Percentiles rank a stretch among this genome's conserved stretches.
These are phyloP conservation scores for Neonectria sp. DNA, from an alignment of 2,329 filamentous ascomycete species.

Conservation along the genomic window DNA sequence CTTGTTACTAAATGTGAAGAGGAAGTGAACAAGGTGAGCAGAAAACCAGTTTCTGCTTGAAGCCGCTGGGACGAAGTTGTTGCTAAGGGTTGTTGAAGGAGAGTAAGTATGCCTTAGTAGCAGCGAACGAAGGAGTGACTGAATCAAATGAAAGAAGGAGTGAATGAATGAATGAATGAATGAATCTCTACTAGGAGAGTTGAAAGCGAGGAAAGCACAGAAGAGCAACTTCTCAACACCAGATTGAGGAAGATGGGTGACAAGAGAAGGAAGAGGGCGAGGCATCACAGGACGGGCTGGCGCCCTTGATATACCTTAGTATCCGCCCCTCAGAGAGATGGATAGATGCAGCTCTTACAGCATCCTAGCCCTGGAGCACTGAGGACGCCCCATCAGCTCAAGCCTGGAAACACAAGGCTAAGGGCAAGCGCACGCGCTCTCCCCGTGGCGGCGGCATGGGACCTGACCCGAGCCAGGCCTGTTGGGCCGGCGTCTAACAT, in stretches of 20 bases:
- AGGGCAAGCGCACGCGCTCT: conserved; percentile 3
- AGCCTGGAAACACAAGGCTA: background rate
- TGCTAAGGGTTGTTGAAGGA: conserved; percentile 23
- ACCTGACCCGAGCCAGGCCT: conserved; percentile 11
- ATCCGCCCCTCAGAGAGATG: conserved; percentile 9
- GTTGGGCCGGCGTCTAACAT: conserved; percentile 25
- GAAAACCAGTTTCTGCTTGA: conserved; percentile 46
- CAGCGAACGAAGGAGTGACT: conserved; percentile 38
- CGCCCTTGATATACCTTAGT: conserved; percentile 39
- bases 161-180: conserved; percentile 32
- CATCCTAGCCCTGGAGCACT: background rate
- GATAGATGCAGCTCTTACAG: conserved; percentile 1
- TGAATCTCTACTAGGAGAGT: conserved; percentile 30
- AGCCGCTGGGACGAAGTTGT: conserved; percentile 38
- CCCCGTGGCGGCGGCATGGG: conserved; percentile 8
- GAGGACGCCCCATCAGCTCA: background rate
- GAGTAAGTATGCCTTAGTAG: conserved; percentile 26
- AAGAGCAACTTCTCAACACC: conserved; percentile 38
- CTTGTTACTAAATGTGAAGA: conserved; percentile 6
- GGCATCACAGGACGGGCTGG: conserved; percentile 21
- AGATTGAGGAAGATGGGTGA: conserved; percentile 38
- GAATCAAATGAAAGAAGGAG: conserved; percentile 36
- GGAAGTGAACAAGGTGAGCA: conserved; percentile 21
- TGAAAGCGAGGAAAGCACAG: conserved; percentile 22
- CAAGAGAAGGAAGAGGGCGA: conserved; percentile 25